A percentile compares a stretch with the other conserved stretches of the same genome.
Conservation (phyloP, 2,329 filamentous ascomycete genomes). For the Penicillium griseofulvum region DNA sequence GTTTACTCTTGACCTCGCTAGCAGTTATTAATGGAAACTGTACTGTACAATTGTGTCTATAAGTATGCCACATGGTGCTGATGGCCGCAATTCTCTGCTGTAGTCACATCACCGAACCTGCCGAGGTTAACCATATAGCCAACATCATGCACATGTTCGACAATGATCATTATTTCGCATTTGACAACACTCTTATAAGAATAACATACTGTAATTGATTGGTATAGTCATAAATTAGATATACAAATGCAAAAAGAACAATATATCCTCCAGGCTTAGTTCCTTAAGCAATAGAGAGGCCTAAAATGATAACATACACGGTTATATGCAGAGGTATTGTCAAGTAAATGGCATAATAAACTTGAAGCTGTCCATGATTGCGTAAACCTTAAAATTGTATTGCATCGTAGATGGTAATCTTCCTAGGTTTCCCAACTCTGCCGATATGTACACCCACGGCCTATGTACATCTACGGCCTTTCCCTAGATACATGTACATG, state of each 20-base stretch:
- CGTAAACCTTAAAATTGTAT: background rate
- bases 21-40: background rate
- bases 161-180: background rate
- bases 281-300: background rate
- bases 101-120: constrained; percentile 24
- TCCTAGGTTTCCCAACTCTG: background rate
- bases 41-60: background rate
- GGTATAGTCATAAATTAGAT: background rate
- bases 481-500: background rate
- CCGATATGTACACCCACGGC: too few relatives aligned
- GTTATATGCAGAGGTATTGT: background rate
- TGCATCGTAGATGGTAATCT: background rate
- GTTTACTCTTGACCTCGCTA: background rate
- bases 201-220: too few relatives aligned
- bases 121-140: constrained; percentile 33
- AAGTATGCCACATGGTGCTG: background rate
- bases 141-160: background rate
- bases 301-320: background rate
- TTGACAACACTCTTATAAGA: background rate
- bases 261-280: too few relatives aligned
- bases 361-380: background rate
- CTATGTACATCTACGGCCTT: too few relatives aligned
- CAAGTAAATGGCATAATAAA: background rate
- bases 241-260: too few relatives aligned
- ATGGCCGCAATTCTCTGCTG: background rate